Conservation (phyloP, 768 basidiomycete genomes). For the Gautieria morchelliformis region DNA sequence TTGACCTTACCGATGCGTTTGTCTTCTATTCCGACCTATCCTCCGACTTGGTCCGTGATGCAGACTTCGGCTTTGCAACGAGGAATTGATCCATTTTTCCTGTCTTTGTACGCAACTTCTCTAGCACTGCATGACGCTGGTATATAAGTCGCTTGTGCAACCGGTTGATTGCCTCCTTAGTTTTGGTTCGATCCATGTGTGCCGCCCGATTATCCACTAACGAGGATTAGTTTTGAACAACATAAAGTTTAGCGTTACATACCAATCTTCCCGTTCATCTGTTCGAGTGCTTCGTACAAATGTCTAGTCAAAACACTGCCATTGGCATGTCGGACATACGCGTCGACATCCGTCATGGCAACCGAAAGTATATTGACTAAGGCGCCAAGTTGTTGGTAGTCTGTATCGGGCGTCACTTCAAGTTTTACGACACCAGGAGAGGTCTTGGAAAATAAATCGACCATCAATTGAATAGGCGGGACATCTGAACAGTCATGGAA, state of each 20-base stretch:
- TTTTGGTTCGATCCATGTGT: conserved; percentile 65
- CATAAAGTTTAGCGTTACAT: conserved; percentile 16
- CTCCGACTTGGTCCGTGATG: too few relatives aligned
- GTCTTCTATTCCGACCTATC: too few relatives aligned
- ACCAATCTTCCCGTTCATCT: conserved; percentile 55
- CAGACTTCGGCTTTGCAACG: not conserved
- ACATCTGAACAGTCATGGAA: conserved; percentile 15
- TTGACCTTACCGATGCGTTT: too few relatives aligned
- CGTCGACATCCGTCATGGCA: conserved; percentile 48
- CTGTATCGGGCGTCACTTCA: conserved; percentile 30
- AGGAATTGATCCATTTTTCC: conserved; percentile 4
- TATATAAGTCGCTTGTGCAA: conserved; percentile 55
- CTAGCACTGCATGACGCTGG: conserved; percentile 34
- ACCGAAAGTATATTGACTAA: conserved; percentile 48
- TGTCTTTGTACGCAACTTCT: not conserved
- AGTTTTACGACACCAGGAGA: conserved; percentile 30
- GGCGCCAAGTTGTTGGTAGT: conserved; percentile 52
- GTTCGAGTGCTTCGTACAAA: conserved; percentile 29
- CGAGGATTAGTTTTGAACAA: not conserved
- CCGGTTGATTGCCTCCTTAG: conserved; percentile 60
- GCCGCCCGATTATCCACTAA: conserved; percentile 66
- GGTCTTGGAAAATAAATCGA: conserved; percentile 37
- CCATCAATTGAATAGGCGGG: conserved; percentile 42
- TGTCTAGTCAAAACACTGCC: conserved; percentile 31
- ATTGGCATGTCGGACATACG: conserved; percentile 43